phyloP scores from a whole-genome alignment of 768 basidiomycete genomes.

The Phlebiopsis flavidoalba region DNA sequence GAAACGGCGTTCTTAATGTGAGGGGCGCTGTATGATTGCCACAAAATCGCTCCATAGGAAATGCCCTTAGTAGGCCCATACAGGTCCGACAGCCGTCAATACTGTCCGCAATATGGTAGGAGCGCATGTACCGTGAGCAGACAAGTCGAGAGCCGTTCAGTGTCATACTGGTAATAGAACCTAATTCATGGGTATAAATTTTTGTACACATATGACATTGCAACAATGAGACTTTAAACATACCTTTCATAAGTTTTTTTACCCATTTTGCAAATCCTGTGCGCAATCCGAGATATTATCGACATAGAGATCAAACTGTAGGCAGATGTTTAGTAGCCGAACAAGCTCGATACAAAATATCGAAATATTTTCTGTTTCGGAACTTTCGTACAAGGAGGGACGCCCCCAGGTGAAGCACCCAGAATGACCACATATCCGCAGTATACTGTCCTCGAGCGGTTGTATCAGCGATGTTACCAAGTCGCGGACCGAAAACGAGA shows the following conservation, averaged over 20 bases:
- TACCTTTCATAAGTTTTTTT: too few species aligned
- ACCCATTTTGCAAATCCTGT: too few species aligned
- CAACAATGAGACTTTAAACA: too few species aligned
- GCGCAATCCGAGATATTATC: constrained; percentile 11
- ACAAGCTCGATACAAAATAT: constrained; percentile 37
- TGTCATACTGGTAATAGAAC: constrained; percentile 26
- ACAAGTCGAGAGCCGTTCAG: constrained; percentile 22
- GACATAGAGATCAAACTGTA: constrained; percentile 31
- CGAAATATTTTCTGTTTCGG: constrained; percentile 28
- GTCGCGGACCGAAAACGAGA: constrained; percentile 31
- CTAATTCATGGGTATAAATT: too few species aligned
- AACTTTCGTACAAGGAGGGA: constrained; percentile 33
- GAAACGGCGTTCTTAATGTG: constrained; percentile 16
- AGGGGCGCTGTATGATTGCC: constrained; percentile 15
- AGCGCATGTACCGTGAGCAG: constrained; percentile 28
- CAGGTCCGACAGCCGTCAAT: constrained; percentile 18
- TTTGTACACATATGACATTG: too few species aligned
- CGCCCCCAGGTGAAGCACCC: constrained; percentile 35
- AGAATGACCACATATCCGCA: constrained; percentile 37
- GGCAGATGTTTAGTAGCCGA: constrained; percentile 29
- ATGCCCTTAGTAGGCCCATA: constrained; percentile 27
- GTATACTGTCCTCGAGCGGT: constrained; percentile 23
- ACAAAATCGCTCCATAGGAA: constrained; percentile 27
- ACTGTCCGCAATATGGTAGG: constrained; percentile 25
- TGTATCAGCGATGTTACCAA: constrained; percentile 27